Evolutionary conservation across 2,329 filamentous ascomycete species (phyloP).

Genomic region (Laburnicola sp.): DNA sequence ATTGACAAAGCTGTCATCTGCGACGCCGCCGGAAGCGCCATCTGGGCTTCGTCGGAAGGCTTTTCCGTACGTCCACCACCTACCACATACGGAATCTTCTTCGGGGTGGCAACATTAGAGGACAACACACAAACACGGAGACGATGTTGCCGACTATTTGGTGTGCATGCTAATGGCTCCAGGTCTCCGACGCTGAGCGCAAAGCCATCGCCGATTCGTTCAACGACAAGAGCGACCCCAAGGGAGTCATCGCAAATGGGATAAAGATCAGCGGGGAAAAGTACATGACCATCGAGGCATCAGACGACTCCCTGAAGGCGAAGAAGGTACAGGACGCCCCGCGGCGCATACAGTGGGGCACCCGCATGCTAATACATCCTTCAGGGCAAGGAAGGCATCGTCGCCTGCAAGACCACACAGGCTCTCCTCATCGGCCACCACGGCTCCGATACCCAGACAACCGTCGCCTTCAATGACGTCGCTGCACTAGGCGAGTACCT

Average conservation of each 20-base stretch:
- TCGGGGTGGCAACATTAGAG: neutral
- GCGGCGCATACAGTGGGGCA: neutral
- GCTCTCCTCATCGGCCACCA: slow-evolving; percentile 90
- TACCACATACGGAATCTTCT: slow-evolving; percentile 7
- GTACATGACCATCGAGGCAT: slow-evolving; percentile 75
- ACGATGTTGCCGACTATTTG: neutral
- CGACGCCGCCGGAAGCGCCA: slow-evolving; percentile 52
- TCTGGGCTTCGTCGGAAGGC: slow-evolving; percentile 84
- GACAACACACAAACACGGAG: too few species aligned
- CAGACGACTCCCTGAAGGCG: slow-evolving; percentile 79
- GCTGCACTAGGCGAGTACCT: slow-evolving; percentile 88
- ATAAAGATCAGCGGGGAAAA: slow-evolving; percentile 75
- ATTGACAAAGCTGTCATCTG: slow-evolving; percentile 56
- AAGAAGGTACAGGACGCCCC: slow-evolving; percentile 67
- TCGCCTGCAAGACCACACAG: slow-evolving; percentile 83
- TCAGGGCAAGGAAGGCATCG: slow-evolving; percentile 77
- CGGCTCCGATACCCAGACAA: slow-evolving; percentile 70
- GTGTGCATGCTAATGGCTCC: slow-evolving; percentile 6
- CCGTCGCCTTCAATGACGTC: slow-evolving; percentile 76
- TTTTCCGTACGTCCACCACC: slow-evolving; percentile 67
- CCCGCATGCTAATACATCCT: slow-evolving; percentile 1
- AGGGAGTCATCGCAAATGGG: slow-evolving; percentile 71
- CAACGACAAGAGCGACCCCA: slow-evolving; percentile 61
- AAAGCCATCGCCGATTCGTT: slow-evolving; percentile 55
- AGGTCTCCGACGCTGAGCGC: slow-evolving; percentile 60